phyloP scores from a whole-genome alignment of 164 flowering plant species.

The Liquidambar formosana region DNA sequence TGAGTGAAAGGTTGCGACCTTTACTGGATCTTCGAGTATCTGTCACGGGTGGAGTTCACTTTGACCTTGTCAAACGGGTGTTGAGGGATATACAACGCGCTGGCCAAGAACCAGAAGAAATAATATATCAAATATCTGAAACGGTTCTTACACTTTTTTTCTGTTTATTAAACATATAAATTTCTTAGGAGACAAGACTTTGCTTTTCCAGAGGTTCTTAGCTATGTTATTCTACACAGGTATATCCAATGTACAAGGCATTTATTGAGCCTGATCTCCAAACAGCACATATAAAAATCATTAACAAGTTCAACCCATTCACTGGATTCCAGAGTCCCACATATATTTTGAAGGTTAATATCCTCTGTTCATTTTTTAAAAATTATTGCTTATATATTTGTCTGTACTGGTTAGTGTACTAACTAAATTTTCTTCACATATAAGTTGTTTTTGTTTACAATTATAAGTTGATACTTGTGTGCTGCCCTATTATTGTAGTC shows the following conservation, averaged over 20 bases:
- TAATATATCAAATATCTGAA: constrained; percentile 97
- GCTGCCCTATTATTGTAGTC: constrained; percentile 56
- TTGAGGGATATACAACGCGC: constrained; percentile 96
- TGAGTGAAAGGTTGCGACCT: constrained; percentile 85
- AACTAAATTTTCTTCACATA: background rate
- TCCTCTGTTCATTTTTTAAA: background rate
- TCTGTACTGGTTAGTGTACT: background rate
- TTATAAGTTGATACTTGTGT: constrained; percentile 16
- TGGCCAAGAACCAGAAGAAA: constrained; percentile 95
- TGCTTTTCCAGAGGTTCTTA: background rate
- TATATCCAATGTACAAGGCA: constrained; percentile 98
- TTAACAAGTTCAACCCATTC: constrained; percentile 95
- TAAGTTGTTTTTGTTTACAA: background rate
- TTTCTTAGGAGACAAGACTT: background rate
- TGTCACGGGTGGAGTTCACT: constrained; percentile 94
- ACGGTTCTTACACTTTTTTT: constrained; percentile 58
- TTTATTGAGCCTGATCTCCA: constrained; percentile 96
- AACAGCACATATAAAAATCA: constrained; percentile 90
- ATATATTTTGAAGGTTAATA: constrained; percentile 81
- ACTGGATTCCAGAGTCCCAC: constrained; percentile 93
- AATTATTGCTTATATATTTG: background rate
- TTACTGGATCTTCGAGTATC: constrained; percentile 84
- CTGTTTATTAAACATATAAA: constrained; percentile 22
- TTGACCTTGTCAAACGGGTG: constrained; percentile 96
- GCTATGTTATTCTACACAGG: constrained; percentile 43